A percentile compares a stretch with the other conserved stretches of the same genome.
Evolutionary conservation across 2,329 filamentous ascomycete genomes (phyloP).

Genomic region (Alternaria sp.): DNA sequence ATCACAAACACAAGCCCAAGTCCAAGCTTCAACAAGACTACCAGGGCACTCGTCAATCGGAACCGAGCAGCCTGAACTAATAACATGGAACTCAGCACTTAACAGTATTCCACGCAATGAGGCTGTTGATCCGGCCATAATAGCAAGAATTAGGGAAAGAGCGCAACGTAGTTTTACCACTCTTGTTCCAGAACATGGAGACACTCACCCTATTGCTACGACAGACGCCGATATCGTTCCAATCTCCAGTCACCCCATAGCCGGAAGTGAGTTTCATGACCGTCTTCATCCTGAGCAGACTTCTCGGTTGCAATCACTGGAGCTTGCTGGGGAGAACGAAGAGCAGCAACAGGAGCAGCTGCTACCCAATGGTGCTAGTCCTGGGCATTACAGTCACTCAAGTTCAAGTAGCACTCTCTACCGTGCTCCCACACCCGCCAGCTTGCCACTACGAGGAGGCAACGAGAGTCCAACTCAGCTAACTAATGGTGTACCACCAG

Average conservation of each 20-base stretch:
- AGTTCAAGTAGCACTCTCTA: slow-evolving; percentile 9
- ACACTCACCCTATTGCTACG: slow-evolving; percentile 1
- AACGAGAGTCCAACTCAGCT: neutral
- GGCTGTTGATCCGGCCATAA: slow-evolving; percentile 13
- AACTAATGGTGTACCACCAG: slow-evolving; percentile 6
- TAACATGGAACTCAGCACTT: slow-evolving; percentile 25
- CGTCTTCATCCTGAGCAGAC: neutral
- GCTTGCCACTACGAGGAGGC: slow-evolving; percentile 6
- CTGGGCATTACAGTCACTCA: neutral
- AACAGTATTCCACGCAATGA: slow-evolving; percentile 19
- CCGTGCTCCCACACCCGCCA: neutral
- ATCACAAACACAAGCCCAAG: neutral
- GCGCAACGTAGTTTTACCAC: neutral
- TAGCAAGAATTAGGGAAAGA: slow-evolving; percentile 14
- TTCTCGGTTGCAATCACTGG: neutral
- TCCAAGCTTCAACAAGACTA: neutral
- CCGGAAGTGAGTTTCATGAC: slow-evolving; percentile 24
- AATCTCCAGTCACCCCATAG: slow-evolving; percentile 37
- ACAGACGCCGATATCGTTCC: slow-evolving; percentile 28
- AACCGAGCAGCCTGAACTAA: neutral
- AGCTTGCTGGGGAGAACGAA: neutral
- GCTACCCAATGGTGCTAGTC: slow-evolving; percentile 1
- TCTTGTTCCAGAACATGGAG: neutral
- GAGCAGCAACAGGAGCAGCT: neutral
- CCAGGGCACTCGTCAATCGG: neutral